These are phyloP conservation scores for Sequoia sempervirens DNA, from an alignment of 75 land plant species.

Conservation along the genomic window DNA sequence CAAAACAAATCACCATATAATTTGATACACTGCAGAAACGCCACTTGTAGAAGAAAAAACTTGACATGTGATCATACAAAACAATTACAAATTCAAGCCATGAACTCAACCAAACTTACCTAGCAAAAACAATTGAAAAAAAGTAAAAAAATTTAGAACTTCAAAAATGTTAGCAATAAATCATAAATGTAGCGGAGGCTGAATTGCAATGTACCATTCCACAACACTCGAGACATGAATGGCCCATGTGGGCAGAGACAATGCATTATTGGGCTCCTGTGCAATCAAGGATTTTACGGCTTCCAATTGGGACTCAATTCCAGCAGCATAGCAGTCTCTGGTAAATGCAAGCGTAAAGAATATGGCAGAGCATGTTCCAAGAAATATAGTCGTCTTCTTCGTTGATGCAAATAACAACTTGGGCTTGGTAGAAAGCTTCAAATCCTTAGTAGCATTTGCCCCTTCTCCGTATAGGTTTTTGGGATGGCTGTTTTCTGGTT, in stretches of 20 bases:
- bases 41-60: too few relatives aligned
- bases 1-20: too few relatives aligned
- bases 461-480: not conserved
- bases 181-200: not conserved
- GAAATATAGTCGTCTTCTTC: not conserved
- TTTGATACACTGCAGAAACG: too few relatives aligned
- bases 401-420: not conserved
- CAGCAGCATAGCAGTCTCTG: conserved; percentile 6
- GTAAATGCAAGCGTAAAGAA: conserved; percentile 5
- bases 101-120: not conserved
- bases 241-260: conserved; percentile 97
- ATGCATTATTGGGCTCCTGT: conserved; percentile 79
- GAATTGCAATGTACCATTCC: conserved; percentile 78
- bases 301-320: not conserved
- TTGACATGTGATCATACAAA: too few relatives aligned
- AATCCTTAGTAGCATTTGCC: not conserved
- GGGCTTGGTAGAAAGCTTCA: not conserved
- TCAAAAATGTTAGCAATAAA: not conserved
- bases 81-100: not conserved
- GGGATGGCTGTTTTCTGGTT: not conserved
- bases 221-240: conserved; percentile 95
- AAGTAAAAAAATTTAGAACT: too few relatives aligned
- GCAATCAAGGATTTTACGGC: not conserved
- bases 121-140: too few relatives aligned
- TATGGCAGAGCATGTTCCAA: not conserved